Evolutionary conservation across 495 filamentous ascomycete genomes (phyloP).

Genomic region (Haplographium delicatum): DNA sequence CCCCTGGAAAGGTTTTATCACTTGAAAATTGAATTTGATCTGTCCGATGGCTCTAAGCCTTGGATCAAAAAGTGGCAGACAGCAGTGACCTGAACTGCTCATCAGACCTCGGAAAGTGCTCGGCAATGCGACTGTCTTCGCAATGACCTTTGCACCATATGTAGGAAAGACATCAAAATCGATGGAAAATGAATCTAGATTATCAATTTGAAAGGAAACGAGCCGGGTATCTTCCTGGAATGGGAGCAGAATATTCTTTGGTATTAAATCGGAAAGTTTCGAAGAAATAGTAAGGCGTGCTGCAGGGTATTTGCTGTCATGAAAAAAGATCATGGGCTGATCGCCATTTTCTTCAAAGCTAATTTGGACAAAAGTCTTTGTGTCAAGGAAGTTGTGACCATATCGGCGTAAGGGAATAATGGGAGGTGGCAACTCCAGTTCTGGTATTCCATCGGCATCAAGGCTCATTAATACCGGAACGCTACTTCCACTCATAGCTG

Average conservation of each 20-base stretch:
- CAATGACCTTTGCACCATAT: conserved; percentile 94
- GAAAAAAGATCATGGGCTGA: conserved; percentile 79
- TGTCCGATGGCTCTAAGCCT: conserved; percentile 90
- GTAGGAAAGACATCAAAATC: conserved; percentile 98
- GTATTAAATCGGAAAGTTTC: conserved; percentile 91
- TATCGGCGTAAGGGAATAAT: conserved; percentile 93
- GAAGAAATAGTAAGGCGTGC: conserved; percentile 94
- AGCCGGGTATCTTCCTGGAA: conserved; percentile 91
- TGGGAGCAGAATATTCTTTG: conserved; percentile 87
- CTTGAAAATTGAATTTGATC: conserved; percentile 87
- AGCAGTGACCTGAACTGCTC: conserved; percentile 75
- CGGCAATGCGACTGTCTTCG: conserved; percentile 86
- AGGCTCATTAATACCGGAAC: conserved; percentile 60
- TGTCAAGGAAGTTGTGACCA: conserved; percentile 97
- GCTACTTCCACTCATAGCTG: conserved; percentile 39
- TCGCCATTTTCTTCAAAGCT: conserved; percentile 71
- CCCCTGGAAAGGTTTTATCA: conserved; percentile 95
- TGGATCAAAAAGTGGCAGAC: conserved; percentile 86
- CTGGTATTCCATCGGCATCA: conserved; percentile 82
- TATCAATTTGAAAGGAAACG: conserved; percentile 94
- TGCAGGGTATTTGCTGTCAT: conserved; percentile 91
- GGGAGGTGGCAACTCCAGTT: conserved; percentile 87
- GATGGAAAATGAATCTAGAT: conserved; percentile 82
- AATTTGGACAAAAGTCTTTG: conserved; percentile 89
- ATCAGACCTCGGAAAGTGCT: conserved; percentile 69